A percentile compares a stretch with the other conserved stretches of the same genome.
These are phyloP conservation scores for Elaeis oleifera DNA, from an alignment of 202 grass and related monocot genomes.

Conservation along the genomic window DNA sequence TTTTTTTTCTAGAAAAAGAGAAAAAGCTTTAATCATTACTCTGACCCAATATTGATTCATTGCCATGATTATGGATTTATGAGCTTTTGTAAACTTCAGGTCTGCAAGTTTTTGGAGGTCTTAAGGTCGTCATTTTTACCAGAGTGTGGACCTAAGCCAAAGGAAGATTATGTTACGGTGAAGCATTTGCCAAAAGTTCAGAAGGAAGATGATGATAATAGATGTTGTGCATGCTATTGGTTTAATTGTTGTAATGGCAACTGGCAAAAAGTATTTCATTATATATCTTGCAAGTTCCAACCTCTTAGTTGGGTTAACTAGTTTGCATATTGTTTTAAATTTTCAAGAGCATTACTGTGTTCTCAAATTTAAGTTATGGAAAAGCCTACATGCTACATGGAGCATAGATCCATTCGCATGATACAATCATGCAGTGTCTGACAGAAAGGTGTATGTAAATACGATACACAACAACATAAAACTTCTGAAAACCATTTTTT, in stretches of 20 bases:
- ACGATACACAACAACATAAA: no score
- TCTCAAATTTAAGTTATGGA: no score
- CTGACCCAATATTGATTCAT: no score
- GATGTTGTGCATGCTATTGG: slow-evolving; percentile 55
- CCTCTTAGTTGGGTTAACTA: slow-evolving; percentile 8
- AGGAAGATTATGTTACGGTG: slow-evolving; percentile 92
- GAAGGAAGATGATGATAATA: slow-evolving; percentile 38
- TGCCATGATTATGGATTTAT: no score
- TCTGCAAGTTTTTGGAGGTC: slow-evolving; percentile 97
- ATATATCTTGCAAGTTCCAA: no score
- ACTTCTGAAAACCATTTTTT: no score
- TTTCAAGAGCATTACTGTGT: neutral
- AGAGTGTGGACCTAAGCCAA: slow-evolving; percentile 89
- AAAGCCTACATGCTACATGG: no score
- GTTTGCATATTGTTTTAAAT: slow-evolving; percentile 4
- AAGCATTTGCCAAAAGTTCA: slow-evolving; percentile 86
- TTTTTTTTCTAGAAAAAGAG: no score
- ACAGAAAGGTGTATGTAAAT: no score
- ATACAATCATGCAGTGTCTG: no score
- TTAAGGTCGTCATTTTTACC: slow-evolving; percentile 85
- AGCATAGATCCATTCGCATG: no score
- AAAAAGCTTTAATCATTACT: no score
- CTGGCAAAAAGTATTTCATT: slow-evolving; percentile 78
- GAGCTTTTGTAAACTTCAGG: slow-evolving; percentile 29
- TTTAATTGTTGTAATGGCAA: slow-evolving; percentile 84